A percentile compares a stretch with the other conserved stretches of the same genome.
These are phyloP conservation scores for Nymphaea thermarum DNA, from an alignment of 164 flowering plant genomes.

Conservation along the genomic window DNA sequence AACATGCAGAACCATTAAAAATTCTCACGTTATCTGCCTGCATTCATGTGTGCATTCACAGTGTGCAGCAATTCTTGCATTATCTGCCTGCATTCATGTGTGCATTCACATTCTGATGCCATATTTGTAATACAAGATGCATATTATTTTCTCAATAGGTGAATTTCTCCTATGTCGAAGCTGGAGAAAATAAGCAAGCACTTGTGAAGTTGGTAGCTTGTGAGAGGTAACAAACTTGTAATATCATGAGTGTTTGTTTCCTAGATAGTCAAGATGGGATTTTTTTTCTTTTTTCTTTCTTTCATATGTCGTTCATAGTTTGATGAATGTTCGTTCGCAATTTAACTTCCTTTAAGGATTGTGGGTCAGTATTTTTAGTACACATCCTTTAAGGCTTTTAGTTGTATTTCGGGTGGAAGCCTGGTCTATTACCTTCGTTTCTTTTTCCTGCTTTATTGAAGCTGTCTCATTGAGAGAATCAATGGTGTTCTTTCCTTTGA, in stretches of 20 bases:
- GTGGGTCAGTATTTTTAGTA: background rate
- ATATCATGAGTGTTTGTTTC: background rate
- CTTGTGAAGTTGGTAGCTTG: slow-evolving; percentile 84
- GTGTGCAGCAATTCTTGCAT: no score
- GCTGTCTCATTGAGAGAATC: no score
- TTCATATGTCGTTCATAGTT: background rate
- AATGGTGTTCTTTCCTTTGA: no score
- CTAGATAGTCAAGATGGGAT: background rate
- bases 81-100: no score
- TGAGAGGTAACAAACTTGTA: slow-evolving; percentile 33
- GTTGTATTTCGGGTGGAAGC: background rate
- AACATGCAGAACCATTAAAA: no score
- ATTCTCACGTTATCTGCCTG: no score
- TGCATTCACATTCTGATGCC: no score
- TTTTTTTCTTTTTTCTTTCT: background rate
- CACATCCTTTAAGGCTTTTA: background rate
- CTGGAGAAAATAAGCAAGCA: slow-evolving; percentile 95
- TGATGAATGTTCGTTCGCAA: background rate
- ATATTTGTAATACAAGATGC: no score
- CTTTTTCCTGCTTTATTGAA: no score
- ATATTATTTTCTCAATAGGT: slow-evolving; percentile 34
- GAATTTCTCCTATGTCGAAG: slow-evolving; percentile 83
- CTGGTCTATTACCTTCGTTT: no score
- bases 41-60: no score
- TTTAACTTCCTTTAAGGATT: background rate